Conservation (phyloP, 306 rosid species). For the Vachellia collinsii region DNA sequence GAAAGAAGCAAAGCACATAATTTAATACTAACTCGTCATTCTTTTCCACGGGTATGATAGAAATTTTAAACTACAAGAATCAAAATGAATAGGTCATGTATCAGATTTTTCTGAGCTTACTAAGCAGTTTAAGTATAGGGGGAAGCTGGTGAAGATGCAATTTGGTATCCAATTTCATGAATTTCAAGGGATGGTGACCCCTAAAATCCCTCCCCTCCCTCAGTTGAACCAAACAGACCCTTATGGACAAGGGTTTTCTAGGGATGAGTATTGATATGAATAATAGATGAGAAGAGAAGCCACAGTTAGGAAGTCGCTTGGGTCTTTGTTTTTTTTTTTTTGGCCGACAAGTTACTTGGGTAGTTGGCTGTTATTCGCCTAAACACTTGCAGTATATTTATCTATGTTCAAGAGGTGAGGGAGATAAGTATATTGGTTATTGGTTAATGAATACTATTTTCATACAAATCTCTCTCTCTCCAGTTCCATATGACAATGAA, state of each 20-base stretch:
- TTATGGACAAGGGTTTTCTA: neutral
- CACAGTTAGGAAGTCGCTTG: neutral
- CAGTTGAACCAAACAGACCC: too few relatives aligned
- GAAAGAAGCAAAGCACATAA: neutral
- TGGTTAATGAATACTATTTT: neutral
- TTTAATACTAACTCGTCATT: neutral
- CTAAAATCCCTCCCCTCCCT: neutral
- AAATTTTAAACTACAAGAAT: too few relatives aligned
- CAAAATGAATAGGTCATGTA: neutral
- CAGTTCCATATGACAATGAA: constrained; percentile 18
- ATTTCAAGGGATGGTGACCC: neutral
- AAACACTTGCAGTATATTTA: neutral
- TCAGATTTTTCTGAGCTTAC: neutral
- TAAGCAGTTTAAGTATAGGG: neutral
- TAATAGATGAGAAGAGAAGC: neutral
- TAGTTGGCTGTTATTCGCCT: neutral
- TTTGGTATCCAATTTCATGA: neutral
- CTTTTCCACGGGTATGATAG: neutral
- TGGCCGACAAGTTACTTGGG: neutral
- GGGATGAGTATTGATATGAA: neutral
- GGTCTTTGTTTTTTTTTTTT: neutral
- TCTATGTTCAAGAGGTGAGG: neutral
- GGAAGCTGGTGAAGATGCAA: neutral
- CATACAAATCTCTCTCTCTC: neutral
- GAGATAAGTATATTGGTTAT: neutral